Evolutionary conservation across 345 rosid genomes (phyloP).

Genomic region (Camelina neglecta): DNA sequence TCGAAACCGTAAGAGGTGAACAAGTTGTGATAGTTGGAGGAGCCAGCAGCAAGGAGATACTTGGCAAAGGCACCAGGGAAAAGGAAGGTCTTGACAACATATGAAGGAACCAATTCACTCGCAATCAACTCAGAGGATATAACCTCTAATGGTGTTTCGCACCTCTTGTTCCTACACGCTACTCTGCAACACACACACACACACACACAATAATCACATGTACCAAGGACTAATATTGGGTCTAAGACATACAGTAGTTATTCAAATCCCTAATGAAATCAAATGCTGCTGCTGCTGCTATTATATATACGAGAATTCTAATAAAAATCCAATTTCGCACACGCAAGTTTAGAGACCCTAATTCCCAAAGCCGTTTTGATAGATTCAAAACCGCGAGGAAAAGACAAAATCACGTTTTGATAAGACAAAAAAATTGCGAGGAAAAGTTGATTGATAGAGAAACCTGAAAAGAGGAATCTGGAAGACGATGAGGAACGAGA

Average conservation of each 20-base stretch:
- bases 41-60: constrained; percentile 43
- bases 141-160: constrained; percentile 71
- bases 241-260: not conserved
- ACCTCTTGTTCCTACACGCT: constrained; percentile 69
- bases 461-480: constrained; percentile 93
- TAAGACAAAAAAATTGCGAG: not conserved
- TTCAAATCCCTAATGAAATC: not conserved
- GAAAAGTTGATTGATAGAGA: constrained; percentile 22
- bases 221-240: not conserved
- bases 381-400: no score
- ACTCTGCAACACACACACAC: constrained; percentile 51
- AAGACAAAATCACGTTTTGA: no score
- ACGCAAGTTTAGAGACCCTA: not conserved
- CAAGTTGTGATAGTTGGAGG: constrained; percentile 51
- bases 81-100: constrained; percentile 61
- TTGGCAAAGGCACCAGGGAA: constrained; percentile 75
- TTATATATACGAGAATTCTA: not conserved
- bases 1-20: constrained; percentile 47
- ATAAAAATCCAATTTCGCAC: not conserved
- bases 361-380: no score
- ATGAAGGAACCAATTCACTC: constrained; percentile 55
- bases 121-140: constrained; percentile 65
- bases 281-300: not conserved
- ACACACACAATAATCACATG: not conserved
- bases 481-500: constrained; percentile 62